phyloP scores from a whole-genome alignment of 441 rosid species.

The Pelargonium fulgidum region DNA sequence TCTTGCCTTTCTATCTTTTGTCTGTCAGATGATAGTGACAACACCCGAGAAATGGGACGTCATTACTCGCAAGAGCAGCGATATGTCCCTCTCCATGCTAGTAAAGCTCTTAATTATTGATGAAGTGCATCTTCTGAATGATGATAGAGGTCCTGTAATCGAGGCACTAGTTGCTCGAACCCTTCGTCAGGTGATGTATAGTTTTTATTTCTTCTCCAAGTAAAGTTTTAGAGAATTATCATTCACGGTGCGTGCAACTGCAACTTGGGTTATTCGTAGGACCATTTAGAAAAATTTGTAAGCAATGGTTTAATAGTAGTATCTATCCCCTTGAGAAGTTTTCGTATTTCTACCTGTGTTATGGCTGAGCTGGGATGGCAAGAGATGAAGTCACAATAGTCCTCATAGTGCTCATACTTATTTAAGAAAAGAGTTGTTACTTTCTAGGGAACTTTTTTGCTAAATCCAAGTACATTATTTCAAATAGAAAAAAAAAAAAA shows the following conservation, averaged over 20 bases:
- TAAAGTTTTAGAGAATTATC: constrained; percentile 11
- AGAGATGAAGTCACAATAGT: no score
- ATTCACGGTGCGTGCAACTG: neutral
- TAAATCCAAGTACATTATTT: neutral
- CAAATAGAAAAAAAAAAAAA: neutral
- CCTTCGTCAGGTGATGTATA: constrained; percentile 70
- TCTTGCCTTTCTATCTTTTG: constrained; percentile 23
- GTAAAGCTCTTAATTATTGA: constrained; percentile 95
- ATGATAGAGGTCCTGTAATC: constrained; percentile 97
- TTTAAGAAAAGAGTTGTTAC: no score
- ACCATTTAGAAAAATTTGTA: neutral
- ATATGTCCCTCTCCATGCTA: constrained; percentile 94
- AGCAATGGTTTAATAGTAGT: neutral
- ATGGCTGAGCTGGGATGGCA: no score
- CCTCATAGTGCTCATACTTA: no score
- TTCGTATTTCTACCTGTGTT: no score
- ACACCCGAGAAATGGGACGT: constrained; percentile 99
- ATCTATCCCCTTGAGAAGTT: no score
- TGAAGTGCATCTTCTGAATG: constrained; percentile 97
- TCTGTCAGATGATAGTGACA: constrained; percentile 91
- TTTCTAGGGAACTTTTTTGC: no score
- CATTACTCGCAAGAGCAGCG: constrained; percentile 97
- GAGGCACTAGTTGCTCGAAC: constrained; percentile 98
- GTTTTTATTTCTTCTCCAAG: neutral
- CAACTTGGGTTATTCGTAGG: neutral